These are phyloP conservation scores for Aspergillus saccharolyticus DNA, from an alignment of 495 filamentous ascomycete species.

Conservation along the genomic window DNA sequence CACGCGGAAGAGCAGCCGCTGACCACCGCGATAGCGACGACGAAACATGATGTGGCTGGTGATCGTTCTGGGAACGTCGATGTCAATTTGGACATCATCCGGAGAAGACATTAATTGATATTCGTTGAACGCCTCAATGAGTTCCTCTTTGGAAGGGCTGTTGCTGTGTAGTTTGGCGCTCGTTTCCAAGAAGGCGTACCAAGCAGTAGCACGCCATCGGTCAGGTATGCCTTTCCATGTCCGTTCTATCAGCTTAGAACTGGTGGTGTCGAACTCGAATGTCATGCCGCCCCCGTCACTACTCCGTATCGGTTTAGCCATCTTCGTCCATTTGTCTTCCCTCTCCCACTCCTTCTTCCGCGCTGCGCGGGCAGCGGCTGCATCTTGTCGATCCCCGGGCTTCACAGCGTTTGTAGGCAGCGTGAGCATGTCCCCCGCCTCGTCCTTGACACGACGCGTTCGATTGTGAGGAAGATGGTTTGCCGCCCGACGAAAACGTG, in stretches of 20 bases:
- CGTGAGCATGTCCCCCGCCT: conserved; percentile 87
- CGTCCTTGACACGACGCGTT: conserved; percentile 70
- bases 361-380: conserved; percentile 51
- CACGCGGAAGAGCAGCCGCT: conserved; percentile 87
- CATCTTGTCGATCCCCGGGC: conserved; percentile 47
- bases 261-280: conserved; percentile 82
- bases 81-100: conserved; percentile 95
- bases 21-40: conserved; percentile 80
- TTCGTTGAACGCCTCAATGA: conserved; percentile 64
- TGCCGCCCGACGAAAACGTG: conserved; percentile 56
- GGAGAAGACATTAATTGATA: conserved; percentile 68
- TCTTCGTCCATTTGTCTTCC: conserved; percentile 94
- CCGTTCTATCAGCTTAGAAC: conserved; percentile 80
- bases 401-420: conserved; percentile 62
- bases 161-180: conserved; percentile 64
- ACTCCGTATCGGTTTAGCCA: conserved; percentile 67
- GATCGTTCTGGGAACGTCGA: conserved; percentile 94
- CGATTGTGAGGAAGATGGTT: conserved; percentile 74
- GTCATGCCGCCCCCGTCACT: conserved; percentile 73
- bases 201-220: conserved; percentile 88
- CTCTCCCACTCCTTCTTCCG: conserved; percentile 78
- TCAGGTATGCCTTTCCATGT: conserved; percentile 99
- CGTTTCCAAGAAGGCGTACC: conserved; percentile 87
- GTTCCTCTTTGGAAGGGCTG: conserved; percentile 60
- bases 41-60: conserved; percentile 98